Evolutionary conservation across 2,329 filamentous ascomycete species (phyloP), one percentile per base, ranked within the genome.

Genomic region (Onygenales sp.): DNA sequence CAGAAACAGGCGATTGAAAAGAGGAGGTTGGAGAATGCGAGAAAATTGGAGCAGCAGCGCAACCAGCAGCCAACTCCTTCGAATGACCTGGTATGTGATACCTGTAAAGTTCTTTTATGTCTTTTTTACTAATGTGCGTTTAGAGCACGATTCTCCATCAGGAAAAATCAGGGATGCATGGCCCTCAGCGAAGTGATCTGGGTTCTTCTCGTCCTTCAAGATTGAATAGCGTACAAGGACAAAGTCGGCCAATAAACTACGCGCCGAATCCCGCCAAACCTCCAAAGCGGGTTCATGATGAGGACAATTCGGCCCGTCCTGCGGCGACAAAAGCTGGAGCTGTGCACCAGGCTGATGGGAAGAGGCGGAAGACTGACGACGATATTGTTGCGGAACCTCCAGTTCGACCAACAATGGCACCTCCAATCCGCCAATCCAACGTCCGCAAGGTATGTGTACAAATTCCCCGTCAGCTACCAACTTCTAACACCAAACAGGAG

Each of bases 381-480:
- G 83, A 88, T 57, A 80, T 85, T 53, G 82, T 84, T 52, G 71
- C 77, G 43, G 78, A 77, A 63, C 77, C 82, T 53, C 78, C 81
- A 42, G 77, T 82, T 45, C 78, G 82, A 52, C 81, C 78, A 47
- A 79, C 91, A 61, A 93, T 91, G 74, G 87, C 86, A 11, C 88
- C 89, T 51, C 89, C 90, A 5, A 88, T 94, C 60, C 83, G 91
- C 54, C 88, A 90, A 56, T 94, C 88, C 2, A 84, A 79, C 48
- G 78, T 82, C 64, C 78, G 80, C 62, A 91, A 89, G 80, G 84
- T 88, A 72, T 70, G 75, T 55, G 10, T 21, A 32, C 7, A 37
- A 21, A 10, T 3, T 39, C 27, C 13, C 7, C 10, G n/a, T 31
- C 37, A 44, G 14, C 42, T 11, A 11, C 11, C 14, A 11, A 11